These are phyloP conservation scores for Russula brevipes DNA, from an alignment of 768 basidiomycete species.

Conservation along the genomic window DNA sequence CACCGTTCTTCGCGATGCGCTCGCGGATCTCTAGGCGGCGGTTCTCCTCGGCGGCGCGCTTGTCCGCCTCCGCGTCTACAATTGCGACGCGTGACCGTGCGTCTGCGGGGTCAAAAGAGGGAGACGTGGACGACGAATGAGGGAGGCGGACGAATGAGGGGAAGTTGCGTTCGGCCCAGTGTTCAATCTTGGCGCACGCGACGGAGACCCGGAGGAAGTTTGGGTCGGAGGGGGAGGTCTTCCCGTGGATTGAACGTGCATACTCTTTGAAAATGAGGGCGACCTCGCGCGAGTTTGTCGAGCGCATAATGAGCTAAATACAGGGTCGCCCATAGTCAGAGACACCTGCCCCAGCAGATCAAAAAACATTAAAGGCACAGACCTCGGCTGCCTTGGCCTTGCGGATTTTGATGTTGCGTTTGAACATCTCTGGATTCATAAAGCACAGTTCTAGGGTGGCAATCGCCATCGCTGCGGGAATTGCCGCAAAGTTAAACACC, in stretches of 20 bases:
- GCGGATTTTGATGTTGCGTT: conserved; percentile 89
- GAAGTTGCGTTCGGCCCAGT: conserved; percentile 91
- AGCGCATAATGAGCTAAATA: conserved; percentile 79
- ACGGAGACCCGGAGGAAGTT: conserved; percentile 79
- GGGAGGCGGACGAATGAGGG: conserved; percentile 72
- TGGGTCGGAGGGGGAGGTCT: conserved; percentile 75
- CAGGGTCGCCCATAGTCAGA: neutral
- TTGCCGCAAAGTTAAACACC: conserved; percentile 93
- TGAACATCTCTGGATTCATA: conserved; percentile 86
- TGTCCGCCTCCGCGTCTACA: conserved; percentile 38
- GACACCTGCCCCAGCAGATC: too few relatives aligned
- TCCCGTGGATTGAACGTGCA: conserved; percentile 76
- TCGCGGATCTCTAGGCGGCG: conserved; percentile 25
- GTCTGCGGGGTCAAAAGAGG: conserved; percentile 45
- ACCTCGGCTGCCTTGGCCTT: conserved; percentile 85
- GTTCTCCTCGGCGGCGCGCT: conserved; percentile 38
- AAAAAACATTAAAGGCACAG: conserved; percentile 29
- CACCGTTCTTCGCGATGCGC: conserved; percentile 1
- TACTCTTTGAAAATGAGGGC: conserved; percentile 82
- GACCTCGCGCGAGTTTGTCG: conserved; percentile 89
- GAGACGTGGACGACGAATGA: conserved; percentile 6
- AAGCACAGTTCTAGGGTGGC: conserved; percentile 90
- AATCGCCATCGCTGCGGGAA: conserved; percentile 93
- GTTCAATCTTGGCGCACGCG: conserved; percentile 81
- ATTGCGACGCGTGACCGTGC: conserved; percentile 50